Evolutionary conservation across 257 asterid genomes (phyloP), one percentile per base, ranked within the genome.

Genomic region (Ehretia macrophylla): DNA sequence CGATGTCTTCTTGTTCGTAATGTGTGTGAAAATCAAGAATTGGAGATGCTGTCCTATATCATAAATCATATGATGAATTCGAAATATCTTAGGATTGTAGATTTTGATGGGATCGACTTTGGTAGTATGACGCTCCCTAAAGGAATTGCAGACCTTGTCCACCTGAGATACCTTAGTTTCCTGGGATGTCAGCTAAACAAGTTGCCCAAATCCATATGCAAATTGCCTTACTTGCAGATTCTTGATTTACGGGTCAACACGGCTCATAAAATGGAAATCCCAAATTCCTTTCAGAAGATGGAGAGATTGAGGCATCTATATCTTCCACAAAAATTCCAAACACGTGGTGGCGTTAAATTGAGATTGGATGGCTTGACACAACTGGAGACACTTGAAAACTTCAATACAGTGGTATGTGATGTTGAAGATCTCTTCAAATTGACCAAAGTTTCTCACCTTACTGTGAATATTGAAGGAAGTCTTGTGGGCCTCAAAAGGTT

Each of bases 41-140:
- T 14, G 10, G 3, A 16, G 53, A 46, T 58, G 1, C 18, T 42
- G 47, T 1, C 16, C 47, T 2, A 10, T 10, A 4, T 42, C 11
- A 42, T 10, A 42, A 42, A 42, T 42, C 16, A 58, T 21, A 22
- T 73, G 3, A 39, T 59, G 1, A 11, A 56, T 46, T 70, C 67
- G 49, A 51, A 13, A 51, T 11, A 70, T n/a, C 66, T 76, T 17
- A 64, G 74, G 59, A 38, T 79, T 50, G 17, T 79, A 4, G 40
- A 58, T 40, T 58, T 79, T 58, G 69, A 64, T 47, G 69, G 75
- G 47, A 69, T 69, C 61, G 64, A 65, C 45, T 42, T 14, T 44
- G 48, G 13, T 8, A 59, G 35, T 0, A 62, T 4, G 1, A 66
- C 62, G 55, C 55, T 75, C 32, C 80, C 79, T 1, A 38, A 40